Conservation (phyloP, 2,329 filamentous ascomycete genomes). For the Botryotinia globosa region DNA sequence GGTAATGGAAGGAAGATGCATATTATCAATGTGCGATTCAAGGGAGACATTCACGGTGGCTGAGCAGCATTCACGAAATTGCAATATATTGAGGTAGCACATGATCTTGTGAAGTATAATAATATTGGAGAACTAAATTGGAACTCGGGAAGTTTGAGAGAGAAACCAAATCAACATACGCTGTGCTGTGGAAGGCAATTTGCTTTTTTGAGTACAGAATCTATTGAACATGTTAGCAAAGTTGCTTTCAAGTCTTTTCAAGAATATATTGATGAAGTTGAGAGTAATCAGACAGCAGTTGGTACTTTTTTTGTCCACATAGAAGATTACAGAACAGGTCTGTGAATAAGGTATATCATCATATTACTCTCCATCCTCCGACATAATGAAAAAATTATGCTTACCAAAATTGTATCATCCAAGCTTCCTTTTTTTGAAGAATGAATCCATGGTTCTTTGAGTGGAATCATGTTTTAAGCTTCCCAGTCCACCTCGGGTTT, state of each 20-base stretch:
- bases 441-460: conserved; percentile 73
- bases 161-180: conserved; percentile 9
- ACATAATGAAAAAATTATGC: conserved; percentile 26
- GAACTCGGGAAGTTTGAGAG: background rate
- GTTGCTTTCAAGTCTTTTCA: background rate
- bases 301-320: conserved; percentile 71
- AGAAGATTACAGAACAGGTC: conserved; percentile 73
- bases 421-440: conserved; percentile 62
- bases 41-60: background rate
- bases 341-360: conserved; percentile 74
- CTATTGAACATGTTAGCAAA: conserved; percentile 21
- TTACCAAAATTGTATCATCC: conserved; percentile 22
- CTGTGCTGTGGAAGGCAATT: background rate
- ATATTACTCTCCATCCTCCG: conserved; percentile 44
- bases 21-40: background rate
- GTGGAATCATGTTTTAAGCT: conserved; percentile 71
- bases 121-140: background rate
- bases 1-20: background rate
- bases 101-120: background rate
- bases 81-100: background rate
- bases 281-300: conserved; percentile 73
- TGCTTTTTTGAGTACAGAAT: background rate
- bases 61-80: background rate
- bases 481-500: conserved; percentile 79
- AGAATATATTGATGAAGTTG: conserved; percentile 13